phyloP scores from a whole-genome alignment of 257 asterid species.

The Przewalskia tangutica region DNA sequence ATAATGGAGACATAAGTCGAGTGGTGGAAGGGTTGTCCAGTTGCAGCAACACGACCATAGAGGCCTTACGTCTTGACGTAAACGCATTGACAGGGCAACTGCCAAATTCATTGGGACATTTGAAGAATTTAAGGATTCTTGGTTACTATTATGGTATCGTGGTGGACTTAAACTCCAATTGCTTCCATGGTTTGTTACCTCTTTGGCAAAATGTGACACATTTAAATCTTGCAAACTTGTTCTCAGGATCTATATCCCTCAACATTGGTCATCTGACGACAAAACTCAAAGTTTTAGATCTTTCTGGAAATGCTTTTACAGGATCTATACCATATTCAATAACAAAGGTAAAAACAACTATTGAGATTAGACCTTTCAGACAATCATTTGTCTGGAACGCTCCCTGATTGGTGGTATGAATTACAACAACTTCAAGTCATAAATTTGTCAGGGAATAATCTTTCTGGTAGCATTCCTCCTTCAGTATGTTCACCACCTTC shows the following conservation, averaged over 20 bases:
- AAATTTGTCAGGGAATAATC: too few relatives aligned
- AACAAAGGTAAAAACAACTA: too few relatives aligned
- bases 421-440: too few relatives aligned
- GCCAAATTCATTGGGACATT: not conserved
- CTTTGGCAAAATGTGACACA: not conserved
- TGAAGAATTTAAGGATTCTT: not conserved
- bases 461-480: too few relatives aligned
- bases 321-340: too few relatives aligned
- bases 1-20: not conserved
- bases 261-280: not conserved
- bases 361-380: too few relatives aligned
- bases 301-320: too few relatives aligned
- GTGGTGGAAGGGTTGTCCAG: not conserved
- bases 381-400: too few relatives aligned
- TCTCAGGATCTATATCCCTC: conserved; percentile 8
- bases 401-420: too few relatives aligned
- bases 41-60: not conserved
- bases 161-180: not conserved
- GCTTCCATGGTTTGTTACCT: not conserved
- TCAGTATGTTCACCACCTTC: too few relatives aligned
- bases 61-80: not conserved
- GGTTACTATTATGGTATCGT: not conserved
- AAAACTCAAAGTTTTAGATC: not conserved
- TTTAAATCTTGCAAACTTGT: not conserved
- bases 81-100: not conserved